Conservation (phyloP, 2,329 filamentous ascomycete genomes). For the Colletotrichum chrysophilum region DNA sequence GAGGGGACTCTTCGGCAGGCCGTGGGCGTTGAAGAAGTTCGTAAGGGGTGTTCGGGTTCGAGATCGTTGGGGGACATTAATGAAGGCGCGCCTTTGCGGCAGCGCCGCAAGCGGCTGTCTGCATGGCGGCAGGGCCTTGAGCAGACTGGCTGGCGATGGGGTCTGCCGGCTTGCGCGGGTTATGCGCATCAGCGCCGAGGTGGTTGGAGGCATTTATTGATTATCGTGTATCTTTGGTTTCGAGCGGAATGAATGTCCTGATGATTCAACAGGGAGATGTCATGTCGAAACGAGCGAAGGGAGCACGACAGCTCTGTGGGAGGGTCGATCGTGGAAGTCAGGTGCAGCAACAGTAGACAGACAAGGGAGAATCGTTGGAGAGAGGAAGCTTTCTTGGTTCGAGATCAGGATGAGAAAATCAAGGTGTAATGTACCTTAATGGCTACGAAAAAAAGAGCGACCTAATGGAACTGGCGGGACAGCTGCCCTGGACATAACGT, state of each 20-base stretch:
- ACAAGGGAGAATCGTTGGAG: neutral
- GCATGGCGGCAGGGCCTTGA: constrained; percentile 3
- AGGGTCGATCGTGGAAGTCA: neutral
- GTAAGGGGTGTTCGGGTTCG: constrained; percentile 8
- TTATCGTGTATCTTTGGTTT: neutral
- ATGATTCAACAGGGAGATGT: neutral
- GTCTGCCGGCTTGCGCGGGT: constrained; percentile 1
- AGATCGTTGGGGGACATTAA: constrained; percentile 9
- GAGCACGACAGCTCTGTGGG: neutral
- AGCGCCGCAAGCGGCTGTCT: neutral
- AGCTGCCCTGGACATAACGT: constrained; percentile 8
- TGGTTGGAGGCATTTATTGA: constrained; percentile 16
- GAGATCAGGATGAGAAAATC: neutral
- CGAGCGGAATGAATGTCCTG: neutral
- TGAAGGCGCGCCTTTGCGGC: constrained; percentile 17
- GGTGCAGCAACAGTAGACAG: neutral
- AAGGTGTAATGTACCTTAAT: neutral
- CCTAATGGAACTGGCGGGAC: neutral
- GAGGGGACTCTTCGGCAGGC: constrained; percentile 22
- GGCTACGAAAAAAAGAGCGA: neutral
- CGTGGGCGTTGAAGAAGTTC: constrained; percentile 18
- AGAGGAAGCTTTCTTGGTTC: neutral
- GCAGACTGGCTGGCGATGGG: neutral
- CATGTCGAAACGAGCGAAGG: constrained; percentile 14
- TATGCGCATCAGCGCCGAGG: constrained; percentile 17